Evolutionary conservation across 1,139 yeast genomes (phyloP), one percentile per base, ranked within the genome.

Genomic region (Ogataea hybrid): DNA sequence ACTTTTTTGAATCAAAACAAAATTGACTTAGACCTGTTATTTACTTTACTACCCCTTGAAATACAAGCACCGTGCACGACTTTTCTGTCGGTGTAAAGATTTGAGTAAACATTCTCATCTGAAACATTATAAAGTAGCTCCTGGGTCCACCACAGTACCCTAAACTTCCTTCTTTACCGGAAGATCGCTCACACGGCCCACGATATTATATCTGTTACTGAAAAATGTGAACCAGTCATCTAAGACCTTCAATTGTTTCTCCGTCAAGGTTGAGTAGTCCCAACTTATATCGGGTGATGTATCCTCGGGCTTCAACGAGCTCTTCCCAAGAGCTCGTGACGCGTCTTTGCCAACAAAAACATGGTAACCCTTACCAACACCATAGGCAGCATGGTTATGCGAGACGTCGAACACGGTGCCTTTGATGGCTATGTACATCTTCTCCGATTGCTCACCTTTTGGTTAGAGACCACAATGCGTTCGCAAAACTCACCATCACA

Each of bases 391-490:
- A 12, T 61, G 53, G 56, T 86, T 87, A 31, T 68, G 59, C 0
- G 85, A 73, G 5, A 88, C 96, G 57, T 88, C 96, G 57, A 84
- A 88, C 10, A 88, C 77, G 2, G 71, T 69, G 9, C 95, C 94
- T 48, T 80, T 78, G 50, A 88, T 81, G 6, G 80, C 94, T 20
- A 88, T 83, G 60, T 79, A 86, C 47, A 84, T 70, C 46, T 73
- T 61, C 7, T 68, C 65, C 15, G 58, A 48, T 39, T 68, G 65
- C 8, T 69, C 62, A 5, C 78, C 76, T 69, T 34, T 14, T 6
- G 10, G 21, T 33, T 18, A 28, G 23, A 14, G 12, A 3, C n/a
- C 15, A n/a, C 29, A 25, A 11, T 15, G 21, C 12, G 7, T 3
- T 32, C n/a, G 11, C 17, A 21, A 23, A 11, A 51, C 70, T 33